Evolutionary conservation across 768 basidiomycete genomes (phyloP).

Genomic region (Suillus weaverae): DNA sequence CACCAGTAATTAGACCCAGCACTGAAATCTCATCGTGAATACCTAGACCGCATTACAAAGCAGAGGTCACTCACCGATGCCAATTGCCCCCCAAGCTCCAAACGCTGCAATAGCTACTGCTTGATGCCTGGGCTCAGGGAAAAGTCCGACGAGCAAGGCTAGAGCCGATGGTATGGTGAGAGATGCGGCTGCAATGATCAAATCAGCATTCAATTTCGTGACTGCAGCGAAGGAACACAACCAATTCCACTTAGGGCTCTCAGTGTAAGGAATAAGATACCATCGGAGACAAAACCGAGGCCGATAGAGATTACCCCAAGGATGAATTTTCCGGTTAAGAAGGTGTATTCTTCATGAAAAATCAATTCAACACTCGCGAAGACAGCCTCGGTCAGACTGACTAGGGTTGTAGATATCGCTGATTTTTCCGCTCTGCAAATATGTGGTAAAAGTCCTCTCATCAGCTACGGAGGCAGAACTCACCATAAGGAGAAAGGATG

Average conservation of each 20-base stretch:
- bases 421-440: constrained; percentile 30
- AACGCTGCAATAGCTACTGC: neutral
- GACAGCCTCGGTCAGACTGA: constrained; percentile 8
- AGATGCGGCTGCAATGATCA: neutral
- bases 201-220: neutral
- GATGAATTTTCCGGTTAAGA: neutral
- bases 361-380: neutral
- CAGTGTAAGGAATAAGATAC: neutral
- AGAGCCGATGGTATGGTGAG: neutral
- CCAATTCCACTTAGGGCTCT: neutral
- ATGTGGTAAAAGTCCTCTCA: neutral
- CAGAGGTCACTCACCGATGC: neutral
- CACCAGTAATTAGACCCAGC: neutral
- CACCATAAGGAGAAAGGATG: constrained; percentile 35
- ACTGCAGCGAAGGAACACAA: neutral
- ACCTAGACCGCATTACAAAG: neutral
- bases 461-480: constrained; percentile 8
- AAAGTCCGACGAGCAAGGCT: neutral
- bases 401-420: constrained; percentile 35
- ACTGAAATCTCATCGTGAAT: neutral
- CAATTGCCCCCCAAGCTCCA: neutral
- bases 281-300: neutral
- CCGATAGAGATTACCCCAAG: neutral
- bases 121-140: neutral
- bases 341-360: neutral